Evolutionary conservation across 2,329 filamentous ascomycete genomes (phyloP), one percentile per base, ranked within the genome.

Genomic region (Verticillium nubilum): DNA sequence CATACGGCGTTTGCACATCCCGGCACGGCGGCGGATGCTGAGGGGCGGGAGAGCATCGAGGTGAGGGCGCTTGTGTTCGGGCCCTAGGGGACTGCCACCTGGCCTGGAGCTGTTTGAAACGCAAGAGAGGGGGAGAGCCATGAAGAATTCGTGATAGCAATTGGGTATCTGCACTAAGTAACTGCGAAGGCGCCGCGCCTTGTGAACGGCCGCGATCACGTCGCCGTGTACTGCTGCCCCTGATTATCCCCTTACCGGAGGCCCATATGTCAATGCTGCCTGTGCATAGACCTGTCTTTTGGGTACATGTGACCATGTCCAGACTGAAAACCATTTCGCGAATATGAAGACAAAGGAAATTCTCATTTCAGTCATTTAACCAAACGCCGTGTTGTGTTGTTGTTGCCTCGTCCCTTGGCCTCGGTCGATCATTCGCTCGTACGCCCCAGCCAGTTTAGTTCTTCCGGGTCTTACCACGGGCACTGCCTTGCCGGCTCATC

Each of bases 61-160:
- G 90, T 97, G 17, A 82, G 93, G 66, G 87, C 90, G 35, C 78
- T 97, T 72, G 89, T 97, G 0, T 96, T 97, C 80, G 90, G 89
- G 0, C 78, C 80, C 15, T 83, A 63, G n/a, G n/a, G n/a, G n/a
- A n/a, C n/a, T n/a, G n/a, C n/a, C n/a, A n/a, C n/a, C n/a, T n/a
- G n/a, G n/a, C n/a, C n/a, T n/a, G n/a, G n/a, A n/a, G n/a, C n/a
- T n/a, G n/a, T n/a, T n/a, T n/a, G n/a, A n/a, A n/a, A n/a, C n/a
- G n/a, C n/a, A n/a, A n/a, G n/a, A n/a, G n/a, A n/a, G n/a, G n/a
- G n/a, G n/a, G n/a, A n/a, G n/a, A 31, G 42, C 42, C 42, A 50
- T 50, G 42, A 50, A 50, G 25, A 10, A 31, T 31, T 50, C 42
- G 19, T 50, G 10, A 50, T 50, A 50, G 42, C 42, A 50, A 50